These are phyloP conservation scores for Dipteronia sinensis DNA, from an alignment of 345 rosid species.

Conservation along the genomic window DNA sequence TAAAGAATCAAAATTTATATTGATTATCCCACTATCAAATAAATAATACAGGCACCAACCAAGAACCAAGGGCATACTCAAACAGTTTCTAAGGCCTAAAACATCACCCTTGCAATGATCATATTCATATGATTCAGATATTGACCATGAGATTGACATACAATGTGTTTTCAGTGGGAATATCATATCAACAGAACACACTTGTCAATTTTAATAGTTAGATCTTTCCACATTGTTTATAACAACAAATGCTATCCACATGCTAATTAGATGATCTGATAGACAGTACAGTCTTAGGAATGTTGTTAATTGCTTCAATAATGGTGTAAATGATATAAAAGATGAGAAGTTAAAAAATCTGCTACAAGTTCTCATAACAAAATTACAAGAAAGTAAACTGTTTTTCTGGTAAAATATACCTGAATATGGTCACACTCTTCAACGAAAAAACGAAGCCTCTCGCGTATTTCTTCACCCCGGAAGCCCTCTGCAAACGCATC, in stretches of 20 bases:
- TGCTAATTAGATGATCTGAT: not conserved
- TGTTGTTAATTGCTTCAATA: not conserved
- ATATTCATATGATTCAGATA: not conserved
- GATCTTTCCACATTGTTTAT: not conserved
- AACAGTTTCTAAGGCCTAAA: not conserved
- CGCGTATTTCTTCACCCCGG: slow-evolving; percentile 74
- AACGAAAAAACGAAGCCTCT: slow-evolving; percentile 77
- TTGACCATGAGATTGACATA: not conserved
- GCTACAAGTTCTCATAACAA: not conserved
- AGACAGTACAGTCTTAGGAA: not conserved
- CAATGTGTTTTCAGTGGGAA: not conserved
- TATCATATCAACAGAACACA: not conserved
- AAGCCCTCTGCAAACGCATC: slow-evolving; percentile 63
- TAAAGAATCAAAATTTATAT: not conserved
- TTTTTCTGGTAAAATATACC: slow-evolving; percentile 35
- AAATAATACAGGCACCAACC: not conserved
- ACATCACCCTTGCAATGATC: not conserved
- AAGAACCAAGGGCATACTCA: not conserved
- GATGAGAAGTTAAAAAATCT: not conserved
- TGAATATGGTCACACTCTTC: slow-evolving; percentile 97
- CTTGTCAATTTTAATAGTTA: not conserved
- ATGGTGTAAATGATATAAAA: not conserved
- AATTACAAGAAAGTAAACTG: not conserved
- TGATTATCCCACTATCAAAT: not conserved
- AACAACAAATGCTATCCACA: not conserved